Base-by-base conservation (phyloP, 2,329 filamentous ascomycete species). In the Neofusicoccum ribis region DNA sequence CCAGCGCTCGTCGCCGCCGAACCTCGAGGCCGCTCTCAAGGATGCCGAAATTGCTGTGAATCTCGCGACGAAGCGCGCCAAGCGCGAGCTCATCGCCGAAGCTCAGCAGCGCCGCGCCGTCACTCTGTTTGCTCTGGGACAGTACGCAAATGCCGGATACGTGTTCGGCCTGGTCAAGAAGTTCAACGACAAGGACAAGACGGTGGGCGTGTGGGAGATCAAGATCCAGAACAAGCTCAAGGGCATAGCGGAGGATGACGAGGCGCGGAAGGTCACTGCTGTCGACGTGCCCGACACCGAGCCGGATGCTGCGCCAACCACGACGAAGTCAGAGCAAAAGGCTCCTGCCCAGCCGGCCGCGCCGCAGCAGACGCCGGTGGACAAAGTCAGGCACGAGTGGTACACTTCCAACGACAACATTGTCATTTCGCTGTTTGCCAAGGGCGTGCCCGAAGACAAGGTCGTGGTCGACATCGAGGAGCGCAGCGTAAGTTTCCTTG, bases 51-150 rank as follows among this genome's bases (percentile, higher is more conserved):
- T 78, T 44, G 81, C 87, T 59, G 83, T 86, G 64, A 81, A 86
- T 2, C 83, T 85, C 23, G 91, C 92, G 1, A 85, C 95, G 50
- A 83, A 89, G 68, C 89, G 94, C 46, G 91, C 86, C 37, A 90
- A 89, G 71, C 87, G 91, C 59, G 87, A 92, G 69, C 84, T 90
- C 36, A 92, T 97, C 76, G 84, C 88, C 51, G 86, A 92, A n/a
- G 89, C 91, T 1, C 92, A 97, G 72, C 87, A 95, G 72, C 88
- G 93, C 70, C 87, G 94, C 43, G 91, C 87, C 5, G 86, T 96
- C 12, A 85, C 90, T 11, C 83, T 94, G 31, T 91, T 88, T 76
- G 86, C 88, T 56, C 81, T 93, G 46, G 86, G 86, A 39, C 84
- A 86, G 62, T 92, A 88, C 70, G 92, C 89, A 3, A 90, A 97